These are phyloP conservation scores for Elsinoe arachidis DNA, from an alignment of 2,329 filamentous ascomycete species.

Conservation along the genomic window DNA sequence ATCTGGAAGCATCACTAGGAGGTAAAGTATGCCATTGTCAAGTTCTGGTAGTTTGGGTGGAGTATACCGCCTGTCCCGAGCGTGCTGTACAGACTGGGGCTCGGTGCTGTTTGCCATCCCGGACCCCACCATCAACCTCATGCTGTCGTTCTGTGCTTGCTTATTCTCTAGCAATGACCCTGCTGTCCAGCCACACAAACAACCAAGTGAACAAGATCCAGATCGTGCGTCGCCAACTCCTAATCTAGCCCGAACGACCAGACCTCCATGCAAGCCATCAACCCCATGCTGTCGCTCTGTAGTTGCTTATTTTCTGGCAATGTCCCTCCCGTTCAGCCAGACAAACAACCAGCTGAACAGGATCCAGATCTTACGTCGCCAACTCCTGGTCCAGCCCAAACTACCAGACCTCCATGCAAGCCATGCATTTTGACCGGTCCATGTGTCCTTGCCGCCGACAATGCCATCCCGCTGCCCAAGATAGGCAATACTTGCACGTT, in stretches of 20 bases:
- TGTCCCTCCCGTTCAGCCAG: conserved; percentile 23
- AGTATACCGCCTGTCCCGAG: no score
- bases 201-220: conserved; percentile 27
- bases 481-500: conserved; percentile 33
- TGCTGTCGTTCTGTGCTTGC: not conserved
- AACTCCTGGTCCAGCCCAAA: conserved; percentile 24
- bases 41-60: no score
- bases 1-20: no score
- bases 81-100: no score
- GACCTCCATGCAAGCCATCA: conserved; percentile 36
- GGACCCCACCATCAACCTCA: no score
- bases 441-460: conserved; percentile 31
- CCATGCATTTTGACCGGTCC: conserved; percentile 36
- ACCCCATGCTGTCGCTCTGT: no score
- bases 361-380: conserved; percentile 26
- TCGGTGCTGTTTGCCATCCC: no score
- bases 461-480: conserved; percentile 36
- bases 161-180: conserved; percentile 18
- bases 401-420: conserved; percentile 35
- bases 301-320: conserved; percentile 22
- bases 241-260: conserved; percentile 25
- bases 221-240: conserved; percentile 24
- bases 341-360: conserved; percentile 24
- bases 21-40: no score
- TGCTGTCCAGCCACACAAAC: conserved; percentile 16